phyloP scores from a whole-genome alignment of 345 rosid species.

The Syzygium jambos region DNA sequence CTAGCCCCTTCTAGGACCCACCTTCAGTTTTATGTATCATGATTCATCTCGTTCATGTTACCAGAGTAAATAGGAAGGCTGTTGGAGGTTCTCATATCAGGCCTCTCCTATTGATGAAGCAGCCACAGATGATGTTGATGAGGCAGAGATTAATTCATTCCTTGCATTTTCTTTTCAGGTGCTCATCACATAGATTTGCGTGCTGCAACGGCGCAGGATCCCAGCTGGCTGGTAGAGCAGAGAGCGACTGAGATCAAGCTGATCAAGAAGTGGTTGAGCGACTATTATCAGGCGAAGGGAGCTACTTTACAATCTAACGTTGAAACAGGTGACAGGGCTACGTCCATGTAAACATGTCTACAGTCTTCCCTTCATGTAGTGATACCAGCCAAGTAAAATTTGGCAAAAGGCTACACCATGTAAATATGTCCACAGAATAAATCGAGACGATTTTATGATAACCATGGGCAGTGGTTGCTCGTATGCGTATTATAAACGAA shows the following conservation, averaged over 20 bases:
- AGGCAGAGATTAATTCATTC: background rate
- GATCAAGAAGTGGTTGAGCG: conserved; percentile 64
- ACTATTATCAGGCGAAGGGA: conserved; percentile 23
- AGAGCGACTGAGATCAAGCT: conserved; percentile 59
- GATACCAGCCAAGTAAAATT: background rate
- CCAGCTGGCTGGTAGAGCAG: conserved; percentile 74
- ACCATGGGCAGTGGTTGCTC: background rate
- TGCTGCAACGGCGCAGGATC: conserved; percentile 56
- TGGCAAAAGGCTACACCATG: background rate
- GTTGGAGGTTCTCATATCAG: background rate
- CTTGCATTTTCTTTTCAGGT: conserved; percentile 27
- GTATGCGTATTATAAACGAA: background rate
- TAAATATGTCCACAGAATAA: background rate
- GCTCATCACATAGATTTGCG: conserved; percentile 91
- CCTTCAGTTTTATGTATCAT: background rate
- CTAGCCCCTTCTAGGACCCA: background rate
- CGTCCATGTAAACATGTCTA: background rate
- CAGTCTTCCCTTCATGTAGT: background rate
- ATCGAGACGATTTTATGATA: background rate
- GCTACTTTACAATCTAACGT: background rate
- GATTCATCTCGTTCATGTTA: background rate
- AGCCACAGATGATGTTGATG: background rate
- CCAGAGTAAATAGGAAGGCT: background rate
- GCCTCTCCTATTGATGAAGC: background rate
- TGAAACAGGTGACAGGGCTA: background rate